Evolutionary conservation across 345 rosid species (phyloP), one percentile per base, ranked within the genome.

Genomic region (Leavenworthia alabamica): DNA sequence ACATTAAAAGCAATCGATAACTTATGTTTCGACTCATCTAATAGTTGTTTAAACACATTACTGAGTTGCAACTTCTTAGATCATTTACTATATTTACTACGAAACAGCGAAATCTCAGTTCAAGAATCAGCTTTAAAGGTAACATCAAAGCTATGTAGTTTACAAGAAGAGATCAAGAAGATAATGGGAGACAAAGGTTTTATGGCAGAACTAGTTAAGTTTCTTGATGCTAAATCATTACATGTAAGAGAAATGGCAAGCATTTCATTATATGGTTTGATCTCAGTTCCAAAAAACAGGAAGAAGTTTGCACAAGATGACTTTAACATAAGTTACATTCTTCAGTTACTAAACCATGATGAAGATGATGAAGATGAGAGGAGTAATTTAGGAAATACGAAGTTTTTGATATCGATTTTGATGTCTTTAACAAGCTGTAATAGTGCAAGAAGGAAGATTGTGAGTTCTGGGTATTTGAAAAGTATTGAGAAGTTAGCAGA

Each of bases 401-500:
- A 71, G 80, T 74, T 80, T 41, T 43, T 92, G 72, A 69, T 92
- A 39, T 83, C 94, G 28, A 83, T 86, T 7, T 48, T 92, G 62
- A 73, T 80, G 82, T 79, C 91, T 3, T 74, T 92, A 51, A 83
- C 93, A 5, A 77, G 79, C 52, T 83, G 95, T 70, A 80, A 76
- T 24, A 79, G 83, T 50, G 93, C 84, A 32, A 85, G 94, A 73
- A 89, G 82, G 39, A 89, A 89, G 79, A 89, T 89, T 44, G 88
- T 70, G 13, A 70, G 44, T 67, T 92, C 97, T 22, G 89, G 89
- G 35, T 85, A 83, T 56, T 49, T 86, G 73, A 92, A 86, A 76
- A 83, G 74, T 79, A 79, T 92, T 36, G 95, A 86, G 67, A 92
- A 89, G 71, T 80, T 92, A 48, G 89, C 98, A 10, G 94, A 82